Conservation (phyloP, 2,329 filamentous ascomycete species). For the Clarireedia sp. region DNA sequence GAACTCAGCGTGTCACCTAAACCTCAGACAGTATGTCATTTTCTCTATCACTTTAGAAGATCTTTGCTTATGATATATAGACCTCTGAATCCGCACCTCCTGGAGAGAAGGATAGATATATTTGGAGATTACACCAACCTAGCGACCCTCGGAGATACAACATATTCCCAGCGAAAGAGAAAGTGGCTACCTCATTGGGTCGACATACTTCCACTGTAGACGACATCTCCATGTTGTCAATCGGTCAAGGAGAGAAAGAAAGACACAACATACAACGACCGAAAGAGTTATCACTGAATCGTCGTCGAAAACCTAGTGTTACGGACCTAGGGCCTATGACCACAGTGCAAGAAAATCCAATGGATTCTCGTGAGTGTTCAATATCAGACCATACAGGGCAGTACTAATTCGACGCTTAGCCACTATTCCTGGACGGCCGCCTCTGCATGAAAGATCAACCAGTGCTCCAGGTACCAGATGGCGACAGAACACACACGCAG, state of each 20-base stretch:
- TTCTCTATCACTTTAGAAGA: not conserved
- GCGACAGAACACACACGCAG: constrained; percentile 37
- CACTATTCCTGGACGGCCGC: constrained; percentile 58
- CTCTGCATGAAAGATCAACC: constrained; percentile 56
- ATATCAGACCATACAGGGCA: not conserved
- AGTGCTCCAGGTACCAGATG: constrained; percentile 48
- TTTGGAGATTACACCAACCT: constrained; percentile 52
- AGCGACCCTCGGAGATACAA: constrained; percentile 49
- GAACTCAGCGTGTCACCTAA: constrained; percentile 30
- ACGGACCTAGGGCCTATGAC: constrained; percentile 61
- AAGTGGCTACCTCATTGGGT: constrained; percentile 29
- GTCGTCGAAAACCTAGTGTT: constrained; percentile 56
- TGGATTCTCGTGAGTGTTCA: constrained; percentile 60
- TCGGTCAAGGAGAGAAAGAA: constrained; percentile 25
- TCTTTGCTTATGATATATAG: constrained; percentile 17
- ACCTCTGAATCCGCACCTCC: constrained; percentile 10
- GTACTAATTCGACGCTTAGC: constrained; percentile 34
- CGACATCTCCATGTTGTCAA: constrained; percentile 31
- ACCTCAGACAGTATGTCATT: constrained; percentile 26
- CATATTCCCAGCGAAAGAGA: constrained; percentile 47
- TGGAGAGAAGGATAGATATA: constrained; percentile 39
- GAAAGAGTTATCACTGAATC: constrained; percentile 48
- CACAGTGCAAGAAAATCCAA: constrained; percentile 57
- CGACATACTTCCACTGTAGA: constrained; percentile 42
- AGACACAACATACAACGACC: constrained; percentile 39